Evolutionary conservation across 345 rosid species (phyloP), one percentile per base, ranked within the genome.

Genomic region (Theobroma cacao): DNA sequence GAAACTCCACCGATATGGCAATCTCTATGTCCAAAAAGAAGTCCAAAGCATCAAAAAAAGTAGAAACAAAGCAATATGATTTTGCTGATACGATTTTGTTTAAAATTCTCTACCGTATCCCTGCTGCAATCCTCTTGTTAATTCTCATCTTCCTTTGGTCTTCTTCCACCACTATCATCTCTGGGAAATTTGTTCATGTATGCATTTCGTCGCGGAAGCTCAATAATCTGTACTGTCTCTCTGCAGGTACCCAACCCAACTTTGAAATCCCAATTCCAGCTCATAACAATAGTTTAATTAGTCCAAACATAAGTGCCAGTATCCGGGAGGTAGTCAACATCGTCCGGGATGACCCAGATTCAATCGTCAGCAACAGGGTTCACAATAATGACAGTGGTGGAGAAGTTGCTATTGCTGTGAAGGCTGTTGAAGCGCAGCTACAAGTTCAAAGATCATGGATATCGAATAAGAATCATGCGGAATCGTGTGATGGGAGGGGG

Each of bases 171-270:
- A 90, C 94, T 52, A 78, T 91, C 82, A 87, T 93, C 79, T 91
- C 95, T 8, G 86, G 90, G 50, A 86, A 91, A 33, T 85, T 89
- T 17, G 86, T 91, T 74, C 97, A 89, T 6, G 83, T 93, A 22
- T 93, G 97, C 60, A 78, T 93, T 53, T 93, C 97, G 14, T 93
- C 95, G 1, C 87, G 97, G 40, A 91, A 91, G 82, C 95, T 95
- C 85, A 89, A 73, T 82, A 87, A 90, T 71, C 92, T 85, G 60
- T 94, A 87, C 75, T 93, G 98, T 80, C 88, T 95, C 81, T 91
- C 98, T 1, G 98, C 98, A 0, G 97, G 98, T 38, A 69, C 94
- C 5, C 92, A 87, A 24, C 91, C 93, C 2, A 86, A 76, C 47
- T 78, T 87, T 61, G 90, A 74, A 34, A 77, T 86, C 81, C 88